A percentile compares a stretch with the other conserved stretches of the same genome.
Evolutionary conservation across 108 stramenopile species (phyloP).

Genomic region (Nannochloropsis salina): DNA sequence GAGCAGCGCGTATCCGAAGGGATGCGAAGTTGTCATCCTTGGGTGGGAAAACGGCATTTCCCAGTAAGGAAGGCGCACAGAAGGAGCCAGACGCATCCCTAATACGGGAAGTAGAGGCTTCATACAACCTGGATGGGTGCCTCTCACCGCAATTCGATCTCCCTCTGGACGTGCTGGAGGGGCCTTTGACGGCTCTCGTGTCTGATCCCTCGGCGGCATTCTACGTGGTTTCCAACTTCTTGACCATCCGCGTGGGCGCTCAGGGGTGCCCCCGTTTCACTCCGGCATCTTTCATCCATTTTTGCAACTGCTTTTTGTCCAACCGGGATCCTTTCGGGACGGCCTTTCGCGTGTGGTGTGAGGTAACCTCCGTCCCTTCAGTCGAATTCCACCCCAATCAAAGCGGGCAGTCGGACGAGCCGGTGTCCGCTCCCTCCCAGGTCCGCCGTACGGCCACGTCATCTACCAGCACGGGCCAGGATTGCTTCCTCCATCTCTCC

Average conservation of each 20-base stretch:
- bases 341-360: not conserved
- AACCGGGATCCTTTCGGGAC: not conserved
- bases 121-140: not conserved
- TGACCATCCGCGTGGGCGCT: not conserved
- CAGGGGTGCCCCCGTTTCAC: not conserved
- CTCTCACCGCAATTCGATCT: not conserved
- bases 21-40: not conserved
- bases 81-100: too few relatives aligned
- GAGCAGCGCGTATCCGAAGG: not conserved
- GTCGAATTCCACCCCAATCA: not conserved
- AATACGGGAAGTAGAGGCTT: not conserved
- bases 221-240: not conserved
- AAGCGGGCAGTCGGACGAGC: not conserved
- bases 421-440: too few relatives aligned
- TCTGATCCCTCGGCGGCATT: not conserved
- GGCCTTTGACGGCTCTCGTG: not conserved
- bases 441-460: too few relatives aligned
- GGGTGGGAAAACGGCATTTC: too few relatives aligned
- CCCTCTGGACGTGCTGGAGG: not conserved
- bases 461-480: not conserved
- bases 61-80: not conserved
- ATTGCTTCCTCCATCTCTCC: slow-evolving; percentile 5
- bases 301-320: not conserved
- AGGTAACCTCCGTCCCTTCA: not conserved
- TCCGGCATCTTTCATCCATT: not conserved